These are phyloP conservation scores for Conringia planisiliqua DNA, from an alignment of 345 rosid species.

Conservation along the genomic window DNA sequence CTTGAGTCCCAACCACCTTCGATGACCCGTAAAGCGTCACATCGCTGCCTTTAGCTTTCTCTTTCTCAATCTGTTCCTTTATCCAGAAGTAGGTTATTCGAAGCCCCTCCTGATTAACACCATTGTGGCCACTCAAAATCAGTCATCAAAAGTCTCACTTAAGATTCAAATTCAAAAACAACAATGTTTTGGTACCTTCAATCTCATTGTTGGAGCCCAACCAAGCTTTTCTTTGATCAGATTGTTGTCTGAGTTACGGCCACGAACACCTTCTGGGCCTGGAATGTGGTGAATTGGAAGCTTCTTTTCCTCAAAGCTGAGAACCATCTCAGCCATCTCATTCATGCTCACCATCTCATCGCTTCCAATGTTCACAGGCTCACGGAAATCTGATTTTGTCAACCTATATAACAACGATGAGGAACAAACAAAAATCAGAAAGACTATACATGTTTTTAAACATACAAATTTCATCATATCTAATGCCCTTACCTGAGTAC, in stretches of 20 bases:
- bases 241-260: constrained; percentile 96
- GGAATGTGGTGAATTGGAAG: constrained; percentile 96
- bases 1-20: constrained; percentile 98
- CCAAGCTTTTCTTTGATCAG: constrained; percentile 97
- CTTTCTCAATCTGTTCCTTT: constrained; percentile 92
- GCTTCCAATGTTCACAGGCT: constrained; percentile 98
- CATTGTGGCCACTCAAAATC: not conserved
- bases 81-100: constrained; percentile 95
- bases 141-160: not conserved
- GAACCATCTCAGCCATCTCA: constrained; percentile 96
- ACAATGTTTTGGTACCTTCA: constrained; percentile 54
- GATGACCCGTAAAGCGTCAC: constrained; percentile 80
- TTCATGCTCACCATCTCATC: constrained; percentile 99
- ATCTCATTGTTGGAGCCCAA: constrained; percentile 96
- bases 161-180: not conserved
- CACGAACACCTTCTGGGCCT: constrained; percentile 99
- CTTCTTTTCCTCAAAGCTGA: constrained; percentile 79
- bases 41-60: constrained; percentile 76
- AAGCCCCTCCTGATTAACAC: constrained; percentile 69
- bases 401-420: constrained; percentile 39
- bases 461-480: not conserved
- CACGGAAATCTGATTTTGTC: constrained; percentile 96
- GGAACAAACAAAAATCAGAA: not conserved
- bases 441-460: not conserved
- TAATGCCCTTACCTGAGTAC: constrained; percentile 65